Conservation (phyloP, 805 yeast species). For the Blastobotrys mokoenaii region DNA sequence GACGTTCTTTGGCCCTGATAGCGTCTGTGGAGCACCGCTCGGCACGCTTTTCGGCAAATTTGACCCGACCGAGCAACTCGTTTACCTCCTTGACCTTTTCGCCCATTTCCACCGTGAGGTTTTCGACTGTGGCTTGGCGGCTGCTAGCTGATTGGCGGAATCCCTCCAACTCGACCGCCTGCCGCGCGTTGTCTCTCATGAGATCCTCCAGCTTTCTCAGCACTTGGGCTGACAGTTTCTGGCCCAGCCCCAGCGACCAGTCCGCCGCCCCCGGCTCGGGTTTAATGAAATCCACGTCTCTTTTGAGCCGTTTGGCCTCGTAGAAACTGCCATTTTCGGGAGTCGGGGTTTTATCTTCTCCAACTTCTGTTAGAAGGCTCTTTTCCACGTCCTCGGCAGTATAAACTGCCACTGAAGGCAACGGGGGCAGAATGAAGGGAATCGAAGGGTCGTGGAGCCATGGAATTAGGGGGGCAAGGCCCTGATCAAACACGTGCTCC, state of each 20-base stretch:
- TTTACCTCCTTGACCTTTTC: conserved; percentile 40
- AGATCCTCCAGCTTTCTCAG: conserved; percentile 45
- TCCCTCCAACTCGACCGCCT: conserved; percentile 40
- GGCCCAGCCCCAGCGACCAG: background rate
- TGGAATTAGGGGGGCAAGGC: conserved; percentile 49
- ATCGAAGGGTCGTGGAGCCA: conserved; percentile 45
- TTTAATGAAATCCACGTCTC: conserved; percentile 6
- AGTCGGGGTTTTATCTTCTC: conserved; percentile 6
- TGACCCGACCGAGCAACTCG: conserved; percentile 23
- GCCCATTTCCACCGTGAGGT: conserved; percentile 36
- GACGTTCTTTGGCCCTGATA: conserved; percentile 16
- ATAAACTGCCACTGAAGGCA: conserved; percentile 54
- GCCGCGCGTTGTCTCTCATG: conserved; percentile 36
- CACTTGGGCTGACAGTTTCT: conserved; percentile 33
- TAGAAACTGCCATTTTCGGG: conserved; percentile 13
- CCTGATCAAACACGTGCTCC: conserved; percentile 62
- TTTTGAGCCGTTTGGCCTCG: conserved; percentile 15
- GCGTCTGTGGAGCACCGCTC: conserved; percentile 20
- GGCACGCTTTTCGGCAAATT: conserved; percentile 19
- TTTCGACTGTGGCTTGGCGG: conserved; percentile 38
- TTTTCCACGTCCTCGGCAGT: conserved; percentile 70
- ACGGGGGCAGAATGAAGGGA: conserved; percentile 75
- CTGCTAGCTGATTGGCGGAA: conserved; percentile 34
- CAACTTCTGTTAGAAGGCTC: conserved; percentile 31
- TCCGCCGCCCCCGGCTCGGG: conserved; percentile 4